Conservation (phyloP, 2,329 filamentous ascomycete species). For the Colletotrichum eremochloae region DNA sequence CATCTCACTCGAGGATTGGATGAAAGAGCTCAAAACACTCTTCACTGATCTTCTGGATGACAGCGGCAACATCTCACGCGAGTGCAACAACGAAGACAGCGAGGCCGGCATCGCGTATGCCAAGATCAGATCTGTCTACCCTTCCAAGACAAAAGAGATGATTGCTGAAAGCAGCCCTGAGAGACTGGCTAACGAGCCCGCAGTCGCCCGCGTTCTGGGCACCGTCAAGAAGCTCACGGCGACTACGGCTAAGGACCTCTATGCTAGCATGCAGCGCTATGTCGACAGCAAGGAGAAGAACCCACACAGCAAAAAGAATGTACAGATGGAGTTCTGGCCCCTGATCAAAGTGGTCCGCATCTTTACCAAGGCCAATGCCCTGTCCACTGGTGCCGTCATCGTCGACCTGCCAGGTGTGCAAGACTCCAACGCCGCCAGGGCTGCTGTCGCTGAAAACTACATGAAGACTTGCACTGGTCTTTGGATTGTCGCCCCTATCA, state of each 20-base stretch:
- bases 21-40: slow-evolving; percentile 63
- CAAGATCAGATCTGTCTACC: slow-evolving; percentile 63
- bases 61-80: slow-evolving; percentile 54
- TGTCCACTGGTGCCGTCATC: slow-evolving; percentile 53
- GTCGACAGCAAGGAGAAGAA: slow-evolving; percentile 50
- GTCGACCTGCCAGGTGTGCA: slow-evolving; percentile 70
- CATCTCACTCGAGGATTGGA: slow-evolving; percentile 66
- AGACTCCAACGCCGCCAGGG: slow-evolving; percentile 71
- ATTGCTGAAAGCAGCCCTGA: slow-evolving; percentile 44
- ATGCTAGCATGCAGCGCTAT: slow-evolving; percentile 46
- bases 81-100: slow-evolving; percentile 56
- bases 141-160: slow-evolving; percentile 48
- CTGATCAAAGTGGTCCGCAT: slow-evolving; percentile 65
- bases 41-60: slow-evolving; percentile 62
- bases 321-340: slow-evolving; percentile 58
- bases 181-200: slow-evolving; percentile 44
- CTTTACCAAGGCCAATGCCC: slow-evolving; percentile 51
- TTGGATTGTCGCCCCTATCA: slow-evolving; percentile 75
- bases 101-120: slow-evolving; percentile 58
- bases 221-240: slow-evolving; percentile 45
- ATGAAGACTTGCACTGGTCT: slow-evolving; percentile 71
- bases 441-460: slow-evolving; percentile 69
- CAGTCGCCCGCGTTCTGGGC: slow-evolving; percentile 46
- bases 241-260: slow-evolving; percentile 44
- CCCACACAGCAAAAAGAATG: slow-evolving; percentile 26